These are phyloP conservation scores for Cryphonectria carpinicola DNA, from an alignment of 2,329 filamentous ascomycete genomes.

Conservation along the genomic window DNA sequence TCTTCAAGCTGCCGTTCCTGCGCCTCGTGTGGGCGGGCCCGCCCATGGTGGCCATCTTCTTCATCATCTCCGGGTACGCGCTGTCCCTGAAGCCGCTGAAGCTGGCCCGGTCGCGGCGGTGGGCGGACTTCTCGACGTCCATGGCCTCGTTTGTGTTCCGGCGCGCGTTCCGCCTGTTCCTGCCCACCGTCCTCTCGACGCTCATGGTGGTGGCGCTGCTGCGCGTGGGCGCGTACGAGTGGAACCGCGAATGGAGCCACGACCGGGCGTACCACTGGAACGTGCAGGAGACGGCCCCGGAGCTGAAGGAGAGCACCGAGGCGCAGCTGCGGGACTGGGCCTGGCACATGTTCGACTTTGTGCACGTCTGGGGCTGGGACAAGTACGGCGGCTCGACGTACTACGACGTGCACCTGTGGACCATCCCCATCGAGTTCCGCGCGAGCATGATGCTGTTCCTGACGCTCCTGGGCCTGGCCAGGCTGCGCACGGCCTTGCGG, in stretches of 20 bases:
- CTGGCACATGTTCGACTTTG: slow-evolving; percentile 52
- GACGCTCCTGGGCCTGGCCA: slow-evolving; percentile 53
- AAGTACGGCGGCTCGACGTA: slow-evolving; percentile 51
- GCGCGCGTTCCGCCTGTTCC: slow-evolving; percentile 54
- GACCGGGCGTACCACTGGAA: slow-evolving; percentile 51
- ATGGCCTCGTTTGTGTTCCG: slow-evolving; percentile 57
- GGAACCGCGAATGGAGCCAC: slow-evolving; percentile 50
- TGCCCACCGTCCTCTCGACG: slow-evolving; percentile 56
- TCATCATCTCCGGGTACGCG: slow-evolving; percentile 65
- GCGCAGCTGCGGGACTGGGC: slow-evolving; percentile 52
- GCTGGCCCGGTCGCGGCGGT: slow-evolving; percentile 36
- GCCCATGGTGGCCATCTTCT: slow-evolving; percentile 64
- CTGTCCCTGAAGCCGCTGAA: slow-evolving; percentile 58
- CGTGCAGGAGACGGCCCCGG: slow-evolving; percentile 53
- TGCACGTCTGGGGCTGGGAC: slow-evolving; percentile 57
- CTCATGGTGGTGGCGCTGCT: slow-evolving; percentile 50
- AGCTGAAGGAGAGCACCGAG: slow-evolving; percentile 41
- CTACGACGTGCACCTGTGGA: slow-evolving; percentile 65
- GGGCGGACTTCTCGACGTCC: slow-evolving; percentile 46
- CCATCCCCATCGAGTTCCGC: slow-evolving; percentile 64
- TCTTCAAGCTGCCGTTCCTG: slow-evolving; percentile 58
- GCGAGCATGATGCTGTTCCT: slow-evolving; percentile 63
- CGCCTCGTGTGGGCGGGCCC: slow-evolving; percentile 59
- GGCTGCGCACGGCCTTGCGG: slow-evolving; percentile 48
- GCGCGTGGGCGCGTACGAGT: slow-evolving; percentile 52